Evolutionary conservation across 106 monocot genomes (phyloP).

Genomic region (Vanilla planifolia): DNA sequence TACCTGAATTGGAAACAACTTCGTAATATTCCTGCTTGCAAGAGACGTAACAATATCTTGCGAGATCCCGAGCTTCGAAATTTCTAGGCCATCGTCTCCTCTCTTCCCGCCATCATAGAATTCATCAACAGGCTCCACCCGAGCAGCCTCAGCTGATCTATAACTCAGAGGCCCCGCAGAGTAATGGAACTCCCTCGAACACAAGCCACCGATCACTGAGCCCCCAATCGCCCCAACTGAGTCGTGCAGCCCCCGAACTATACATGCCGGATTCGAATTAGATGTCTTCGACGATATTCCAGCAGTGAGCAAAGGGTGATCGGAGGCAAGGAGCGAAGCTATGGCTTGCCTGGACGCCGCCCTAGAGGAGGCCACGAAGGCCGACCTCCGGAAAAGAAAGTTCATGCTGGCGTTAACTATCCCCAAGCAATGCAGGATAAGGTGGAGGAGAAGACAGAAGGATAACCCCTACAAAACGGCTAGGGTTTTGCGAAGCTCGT

Average conservation of each 20-base stretch:
- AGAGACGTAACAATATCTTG: constrained; percentile 44
- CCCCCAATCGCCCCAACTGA: no score
- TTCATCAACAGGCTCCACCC: constrained; percentile 52
- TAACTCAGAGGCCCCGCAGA: constrained; percentile 31
- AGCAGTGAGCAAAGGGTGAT: not conserved
- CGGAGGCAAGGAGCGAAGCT: constrained; percentile 19
- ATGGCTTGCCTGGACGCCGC: constrained; percentile 22
- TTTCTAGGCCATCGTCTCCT: constrained; percentile 72
- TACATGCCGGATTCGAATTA: no score
- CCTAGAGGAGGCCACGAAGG: constrained; percentile 14
- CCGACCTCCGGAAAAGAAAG: constrained; percentile 31
- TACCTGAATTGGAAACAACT: constrained; percentile 94
- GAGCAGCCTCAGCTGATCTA: constrained; percentile 22
- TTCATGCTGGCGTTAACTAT: constrained; percentile 13
- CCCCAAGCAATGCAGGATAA: no score
- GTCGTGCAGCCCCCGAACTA: not conserved
- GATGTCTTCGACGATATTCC: constrained; percentile 1
- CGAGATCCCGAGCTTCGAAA: constrained; percentile 72
- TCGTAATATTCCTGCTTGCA: constrained; percentile 58
- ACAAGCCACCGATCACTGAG: not conserved
- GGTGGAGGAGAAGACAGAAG: no score
- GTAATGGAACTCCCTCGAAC: constrained; percentile 35
- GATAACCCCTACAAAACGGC: constrained; percentile 19
- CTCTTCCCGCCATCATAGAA: constrained; percentile 39
- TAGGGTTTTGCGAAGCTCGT: constrained; percentile 23